Percentiles rank a stretch among this genome's conserved stretches.
Conservation (phyloP, 2,329 filamentous ascomycete genomes). For the Ambrosiella beaveri region DNA sequence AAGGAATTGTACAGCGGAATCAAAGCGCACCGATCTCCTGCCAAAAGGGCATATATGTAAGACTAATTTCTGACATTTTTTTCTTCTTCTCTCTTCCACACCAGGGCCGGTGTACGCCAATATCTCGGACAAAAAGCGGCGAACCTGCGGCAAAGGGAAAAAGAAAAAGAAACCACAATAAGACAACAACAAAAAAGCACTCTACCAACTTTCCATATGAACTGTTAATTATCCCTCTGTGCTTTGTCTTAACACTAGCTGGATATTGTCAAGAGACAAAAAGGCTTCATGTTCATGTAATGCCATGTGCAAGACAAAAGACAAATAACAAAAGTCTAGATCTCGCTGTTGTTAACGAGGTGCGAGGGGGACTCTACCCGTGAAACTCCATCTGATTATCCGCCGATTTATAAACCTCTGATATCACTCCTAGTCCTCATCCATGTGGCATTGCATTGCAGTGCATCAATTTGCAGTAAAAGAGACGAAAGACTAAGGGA, state of each 20-base stretch:
- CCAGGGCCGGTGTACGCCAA: not conserved
- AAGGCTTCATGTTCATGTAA: not conserved
- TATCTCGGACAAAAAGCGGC: conserved; percentile 7
- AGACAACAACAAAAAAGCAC: too few relatives aligned
- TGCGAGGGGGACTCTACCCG: too few relatives aligned
- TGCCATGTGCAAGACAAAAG: not conserved
- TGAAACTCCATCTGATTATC: too few relatives aligned
- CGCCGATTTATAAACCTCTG: too few relatives aligned
- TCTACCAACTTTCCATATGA: not conserved
- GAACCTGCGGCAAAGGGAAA: conserved; percentile 1
- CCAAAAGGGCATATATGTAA: too few relatives aligned
- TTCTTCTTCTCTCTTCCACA: too few relatives aligned
- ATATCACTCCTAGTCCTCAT: not conserved
- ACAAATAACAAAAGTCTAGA: not conserved
- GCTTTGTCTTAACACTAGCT: not conserved
- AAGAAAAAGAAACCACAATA: not conserved
- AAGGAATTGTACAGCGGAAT: too few relatives aligned
- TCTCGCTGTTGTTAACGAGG: not conserved
- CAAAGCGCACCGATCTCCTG: too few relatives aligned
- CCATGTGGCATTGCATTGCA: not conserved
- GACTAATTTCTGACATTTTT: too few relatives aligned
- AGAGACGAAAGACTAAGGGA: not conserved
- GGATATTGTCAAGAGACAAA: not conserved
- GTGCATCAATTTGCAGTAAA: not conserved
- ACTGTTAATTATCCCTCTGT: not conserved